Conservation (phyloP, 345 rosid species). For the Eucalyptus viminalis region DNA sequence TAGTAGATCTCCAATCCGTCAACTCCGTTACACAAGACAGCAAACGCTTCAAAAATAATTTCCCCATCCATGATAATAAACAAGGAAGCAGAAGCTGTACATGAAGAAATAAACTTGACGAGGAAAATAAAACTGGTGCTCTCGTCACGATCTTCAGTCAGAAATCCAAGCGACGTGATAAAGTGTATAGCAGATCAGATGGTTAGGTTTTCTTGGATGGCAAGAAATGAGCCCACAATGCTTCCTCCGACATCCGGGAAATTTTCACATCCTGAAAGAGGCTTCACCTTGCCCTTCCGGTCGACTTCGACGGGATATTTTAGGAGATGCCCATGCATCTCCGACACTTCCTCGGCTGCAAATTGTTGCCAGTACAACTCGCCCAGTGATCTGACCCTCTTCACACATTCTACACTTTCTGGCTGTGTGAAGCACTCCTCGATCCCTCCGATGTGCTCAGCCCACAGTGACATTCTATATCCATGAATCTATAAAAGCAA, state of each 20-base stretch:
- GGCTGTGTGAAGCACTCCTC: conserved; percentile 57
- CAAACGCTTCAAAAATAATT: not conserved
- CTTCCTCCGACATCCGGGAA: conserved; percentile 91
- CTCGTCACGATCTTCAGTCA: not conserved
- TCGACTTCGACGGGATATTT: conserved; percentile 86
- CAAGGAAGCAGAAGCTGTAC: not conserved
- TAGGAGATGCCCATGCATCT: conserved; percentile 79
- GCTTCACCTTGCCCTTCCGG: conserved; percentile 67
- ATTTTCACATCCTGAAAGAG: conserved; percentile 50
- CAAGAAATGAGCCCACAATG: conserved; percentile 67
- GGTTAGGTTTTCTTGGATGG: conserved; percentile 82
- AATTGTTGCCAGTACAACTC: conserved; percentile 71
- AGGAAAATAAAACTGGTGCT: not conserved
- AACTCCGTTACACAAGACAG: not conserved
- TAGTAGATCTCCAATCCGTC: not conserved
- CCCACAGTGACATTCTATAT: conserved; percentile 96
- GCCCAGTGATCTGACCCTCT: conserved; percentile 39
- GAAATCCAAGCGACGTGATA: not conserved
- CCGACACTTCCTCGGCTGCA: conserved; percentile 48
- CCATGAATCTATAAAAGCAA: conserved; percentile 49
- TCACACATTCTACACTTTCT: conserved; percentile 77
- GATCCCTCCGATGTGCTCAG: conserved; percentile 60
- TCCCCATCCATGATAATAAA: not conserved
- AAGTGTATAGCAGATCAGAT: conserved; percentile 18
- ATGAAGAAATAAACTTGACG: not conserved